Conservation (phyloP, 345 rosid species). For the Gossypium longicalyx region DNA sequence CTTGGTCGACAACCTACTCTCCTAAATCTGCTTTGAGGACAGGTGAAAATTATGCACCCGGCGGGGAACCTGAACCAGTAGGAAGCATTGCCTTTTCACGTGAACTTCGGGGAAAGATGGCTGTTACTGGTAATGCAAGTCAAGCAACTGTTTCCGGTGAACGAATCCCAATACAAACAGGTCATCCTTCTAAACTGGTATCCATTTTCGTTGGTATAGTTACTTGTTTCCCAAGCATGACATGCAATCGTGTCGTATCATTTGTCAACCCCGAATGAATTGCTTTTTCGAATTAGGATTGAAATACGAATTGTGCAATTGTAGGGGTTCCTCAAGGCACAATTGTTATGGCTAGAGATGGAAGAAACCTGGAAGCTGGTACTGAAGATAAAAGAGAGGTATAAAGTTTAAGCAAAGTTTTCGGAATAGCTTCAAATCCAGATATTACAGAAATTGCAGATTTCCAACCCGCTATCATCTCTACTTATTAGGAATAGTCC, state of each 20-base stretch:
- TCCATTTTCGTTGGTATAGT: not conserved
- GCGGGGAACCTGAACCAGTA: conserved; percentile 34
- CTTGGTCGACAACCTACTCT: conserved; percentile 86
- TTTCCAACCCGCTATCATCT: not conserved
- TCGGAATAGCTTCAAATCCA: not conserved
- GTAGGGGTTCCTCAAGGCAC: conserved; percentile 32
- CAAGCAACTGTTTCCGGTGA: conserved; percentile 36
- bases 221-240: not conserved
- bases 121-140: conserved; percentile 21
- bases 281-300: not conserved
- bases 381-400: conserved; percentile 41
- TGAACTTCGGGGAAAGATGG: conserved; percentile 41
- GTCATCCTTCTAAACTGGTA: conserved; percentile 23
- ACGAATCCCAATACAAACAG: conserved; percentile 40
- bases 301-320: not conserved
- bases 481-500: not conserved
- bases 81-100: conserved; percentile 27
- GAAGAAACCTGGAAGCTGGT: conserved; percentile 43
- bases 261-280: not conserved
- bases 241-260: not conserved
- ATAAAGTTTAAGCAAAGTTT: not conserved
- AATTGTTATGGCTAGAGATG: conserved; percentile 28
- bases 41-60: conserved; percentile 26
- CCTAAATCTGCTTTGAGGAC: conserved; percentile 42
- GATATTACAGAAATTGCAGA: not conserved